Conservation (phyloP, 2,329 filamentous ascomycete genomes). For the Byssoonygena ceratinophila region DNA sequence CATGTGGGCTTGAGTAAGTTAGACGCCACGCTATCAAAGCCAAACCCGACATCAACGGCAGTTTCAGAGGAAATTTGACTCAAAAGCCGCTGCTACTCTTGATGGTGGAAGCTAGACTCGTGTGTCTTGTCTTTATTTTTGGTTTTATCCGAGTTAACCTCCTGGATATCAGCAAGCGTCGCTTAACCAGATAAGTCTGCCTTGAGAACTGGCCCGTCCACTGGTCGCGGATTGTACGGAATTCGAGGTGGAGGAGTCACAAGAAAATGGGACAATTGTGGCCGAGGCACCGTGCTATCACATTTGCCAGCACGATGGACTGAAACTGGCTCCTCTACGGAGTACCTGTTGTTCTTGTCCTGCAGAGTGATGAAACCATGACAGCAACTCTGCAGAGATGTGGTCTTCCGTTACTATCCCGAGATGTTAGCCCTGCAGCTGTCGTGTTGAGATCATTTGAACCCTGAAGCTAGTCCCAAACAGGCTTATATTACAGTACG, state of each 20-base stretch:
- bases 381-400: background rate
- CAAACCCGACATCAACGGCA: background rate
- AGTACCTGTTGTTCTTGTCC: too few species aligned
- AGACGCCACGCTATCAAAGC: background rate
- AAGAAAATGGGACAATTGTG: background rate
- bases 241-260: background rate
- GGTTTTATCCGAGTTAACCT: background rate
- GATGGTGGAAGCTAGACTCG: background rate
- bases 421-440: too few species aligned
- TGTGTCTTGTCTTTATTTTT: background rate
- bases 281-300: too few species aligned
- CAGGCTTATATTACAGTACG: too few species aligned
- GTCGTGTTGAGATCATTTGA: background rate
- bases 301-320: too few species aligned
- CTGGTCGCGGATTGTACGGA: background rate
- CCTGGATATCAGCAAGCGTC: background rate
- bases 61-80: background rate
- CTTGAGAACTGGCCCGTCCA: background rate
- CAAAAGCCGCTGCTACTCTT: background rate
- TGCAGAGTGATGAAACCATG: background rate
- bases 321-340: too few species aligned
- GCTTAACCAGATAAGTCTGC: background rate
- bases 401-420: too few species aligned
- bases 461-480: background rate
- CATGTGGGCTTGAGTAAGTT: background rate